Conservation (phyloP, 208 protist species). For the Wallacemonas sp. region DNA sequence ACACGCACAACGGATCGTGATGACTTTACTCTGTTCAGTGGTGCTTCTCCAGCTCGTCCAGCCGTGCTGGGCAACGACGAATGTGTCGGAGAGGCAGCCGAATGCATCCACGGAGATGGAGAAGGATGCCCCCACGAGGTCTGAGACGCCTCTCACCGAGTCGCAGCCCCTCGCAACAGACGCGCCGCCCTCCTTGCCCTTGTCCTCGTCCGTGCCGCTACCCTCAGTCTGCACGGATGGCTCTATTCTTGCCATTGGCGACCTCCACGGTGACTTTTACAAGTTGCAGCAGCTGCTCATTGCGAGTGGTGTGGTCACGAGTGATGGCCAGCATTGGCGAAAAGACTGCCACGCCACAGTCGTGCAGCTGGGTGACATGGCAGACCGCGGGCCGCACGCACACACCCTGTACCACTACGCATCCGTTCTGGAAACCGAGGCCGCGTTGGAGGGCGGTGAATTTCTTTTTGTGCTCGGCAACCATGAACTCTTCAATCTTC, state of each 20-base stretch:
- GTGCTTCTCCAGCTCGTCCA: too few relatives aligned
- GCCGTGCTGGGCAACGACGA: too few relatives aligned
- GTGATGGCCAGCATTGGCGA: conserved; percentile 28
- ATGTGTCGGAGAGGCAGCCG: too few relatives aligned
- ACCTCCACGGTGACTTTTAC: conserved; percentile 60
- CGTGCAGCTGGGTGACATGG: conserved; percentile 73
- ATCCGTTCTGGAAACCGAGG: conserved; percentile 29
- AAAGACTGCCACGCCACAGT: conserved; percentile 38
- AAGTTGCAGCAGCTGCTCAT: conserved; percentile 32
- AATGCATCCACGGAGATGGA: too few relatives aligned
- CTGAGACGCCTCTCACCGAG: too few relatives aligned
- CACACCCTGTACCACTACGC: conserved; percentile 52
- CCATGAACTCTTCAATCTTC: conserved; percentile 54
- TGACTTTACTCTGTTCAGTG: too few relatives aligned
- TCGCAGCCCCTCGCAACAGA: too few relatives aligned
- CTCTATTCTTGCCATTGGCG: conserved; percentile 56
- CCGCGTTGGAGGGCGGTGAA: conserved; percentile 38
- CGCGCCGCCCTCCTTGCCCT: neutral
- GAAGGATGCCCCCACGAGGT: too few relatives aligned
- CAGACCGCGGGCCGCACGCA: conserved; percentile 44
- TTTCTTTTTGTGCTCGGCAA: conserved; percentile 67
- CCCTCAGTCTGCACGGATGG: neutral
- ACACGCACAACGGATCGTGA: too few relatives aligned
- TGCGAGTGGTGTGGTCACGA: conserved; percentile 40
- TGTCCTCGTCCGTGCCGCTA: conserved; percentile 4